Evolutionary conservation across 1,284 basidiomycete genomes (phyloP), one percentile per base, ranked within the genome.

Genomic region (Boletus holoroseus): DNA sequence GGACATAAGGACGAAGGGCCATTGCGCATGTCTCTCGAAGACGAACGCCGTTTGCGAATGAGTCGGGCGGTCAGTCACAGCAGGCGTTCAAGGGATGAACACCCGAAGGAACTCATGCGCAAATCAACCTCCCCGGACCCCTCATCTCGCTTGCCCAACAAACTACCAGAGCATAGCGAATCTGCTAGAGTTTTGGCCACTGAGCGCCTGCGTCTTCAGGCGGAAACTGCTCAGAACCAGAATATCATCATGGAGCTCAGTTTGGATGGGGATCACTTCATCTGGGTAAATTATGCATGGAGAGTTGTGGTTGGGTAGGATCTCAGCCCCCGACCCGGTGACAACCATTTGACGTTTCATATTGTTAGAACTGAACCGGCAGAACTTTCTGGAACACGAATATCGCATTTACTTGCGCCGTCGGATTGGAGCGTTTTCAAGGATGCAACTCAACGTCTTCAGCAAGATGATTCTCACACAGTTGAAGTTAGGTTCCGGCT

Each of bases 201-300:
- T 0, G 91, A 95, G 62, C 85, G 91, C 26, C 70, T 97, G 27
- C 81, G 86, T 27, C 73, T 90, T 28, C 85, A 94, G 59, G 93
- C 92, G 2, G 94, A 98, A 68, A 90, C 89, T 5, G 92, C 92
- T 13, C 91, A 94, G 70, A 91, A 86, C 63, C 88, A 92, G 68
- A 96, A 95, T 60, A 91, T 97, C 47, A 90, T 99, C 28, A 81
- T 99, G 76, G 96, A 99, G 69, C 81, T 99, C 24, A 88, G 87
- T 65, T 75, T 98, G 55, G 92, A 97, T 64, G 93, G 91, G 7
- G 93, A 98, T 66, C 87, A 94, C 63, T 79, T 91, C 56, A 76
- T 88, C 56, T 99, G 94, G 85, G 79, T 97, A 49, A 99, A 96
- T 71, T 91, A 95, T 62, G 91, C 94, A 0, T 92, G 96, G 91